Percentiles rank a stretch among this genome's conserved stretches.
phyloP scores from a whole-genome alignment of 129 eudicot species.

The Chrysanthemum lavandulifolium region DNA sequence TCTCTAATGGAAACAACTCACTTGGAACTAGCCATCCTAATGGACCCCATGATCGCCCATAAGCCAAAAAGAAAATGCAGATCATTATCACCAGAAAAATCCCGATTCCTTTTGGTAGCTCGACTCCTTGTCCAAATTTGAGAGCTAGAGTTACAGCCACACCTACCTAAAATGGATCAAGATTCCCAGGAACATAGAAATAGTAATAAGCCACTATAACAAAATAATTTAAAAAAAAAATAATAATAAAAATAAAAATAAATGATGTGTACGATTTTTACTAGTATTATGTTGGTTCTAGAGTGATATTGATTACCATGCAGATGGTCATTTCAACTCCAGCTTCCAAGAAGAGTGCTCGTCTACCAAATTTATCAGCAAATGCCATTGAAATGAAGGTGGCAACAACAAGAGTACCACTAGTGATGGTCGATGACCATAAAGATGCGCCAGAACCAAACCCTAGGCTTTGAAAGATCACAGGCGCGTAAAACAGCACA shows the following conservation, averaged over 20 bases:
- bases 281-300: neutral
- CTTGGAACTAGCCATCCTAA: slow-evolving; percentile 95
- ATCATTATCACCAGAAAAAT: slow-evolving; percentile 63
- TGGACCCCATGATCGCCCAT: slow-evolving; percentile 97
- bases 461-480: slow-evolving; percentile 86
- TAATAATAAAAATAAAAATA: no score
- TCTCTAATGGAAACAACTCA: slow-evolving; percentile 89
- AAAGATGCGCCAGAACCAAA: slow-evolving; percentile 67
- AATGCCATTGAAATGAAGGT: slow-evolving; percentile 80
- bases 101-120: slow-evolving; percentile 63
- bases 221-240: no score
- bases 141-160: slow-evolving; percentile 64
- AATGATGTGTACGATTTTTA: no score
- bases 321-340: slow-evolving; percentile 68
- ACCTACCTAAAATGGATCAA: slow-evolving; percentile 51
- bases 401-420: slow-evolving; percentile 71
- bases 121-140: slow-evolving; percentile 69
- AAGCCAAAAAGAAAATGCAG: slow-evolving; percentile 73
- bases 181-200: neutral
- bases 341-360: slow-evolving; percentile 85
- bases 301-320: slow-evolving; percentile 47
- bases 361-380: slow-evolving; percentile 83
- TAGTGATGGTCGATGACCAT: slow-evolving; percentile 72
- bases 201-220: neutral
- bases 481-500: slow-evolving; percentile 88